Percentiles rank a stretch among this genome's conserved stretches.
Evolutionary conservation across 176 grass and related monocot species (phyloP).

Genomic region (Guadua angustifolia): DNA sequence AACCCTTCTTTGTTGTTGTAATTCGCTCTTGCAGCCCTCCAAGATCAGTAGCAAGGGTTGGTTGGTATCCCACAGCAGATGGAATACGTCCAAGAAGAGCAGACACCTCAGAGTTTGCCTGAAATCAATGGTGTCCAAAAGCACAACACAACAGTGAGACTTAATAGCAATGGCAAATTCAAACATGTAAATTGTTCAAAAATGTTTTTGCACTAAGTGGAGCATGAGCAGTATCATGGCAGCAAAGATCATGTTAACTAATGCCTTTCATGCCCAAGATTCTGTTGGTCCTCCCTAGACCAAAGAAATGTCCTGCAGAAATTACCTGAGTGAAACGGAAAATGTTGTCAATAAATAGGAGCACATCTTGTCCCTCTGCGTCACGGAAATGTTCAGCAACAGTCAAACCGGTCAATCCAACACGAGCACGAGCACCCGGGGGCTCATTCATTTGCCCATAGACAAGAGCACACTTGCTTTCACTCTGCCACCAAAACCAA

Average conservation of each 20-base stretch:
- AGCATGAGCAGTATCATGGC: neutral
- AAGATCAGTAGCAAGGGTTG: slow-evolving; percentile 96
- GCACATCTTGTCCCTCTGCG: slow-evolving; percentile 95
- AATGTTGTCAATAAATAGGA: slow-evolving; percentile 98
- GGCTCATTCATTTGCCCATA: slow-evolving; percentile 98
- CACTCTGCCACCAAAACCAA: slow-evolving; percentile 50
- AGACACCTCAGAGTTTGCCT: slow-evolving; percentile 98
- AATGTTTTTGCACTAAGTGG: neutral
- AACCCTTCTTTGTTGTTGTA: slow-evolving; percentile 93
- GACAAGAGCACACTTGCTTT: slow-evolving; percentile 95
- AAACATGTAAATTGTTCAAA: neutral
- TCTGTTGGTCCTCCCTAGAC: neutral
- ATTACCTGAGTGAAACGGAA: slow-evolving; percentile 94
- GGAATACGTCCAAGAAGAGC: slow-evolving; percentile 96
- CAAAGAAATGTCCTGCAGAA: neutral
- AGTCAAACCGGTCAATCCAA: slow-evolving; percentile 89
- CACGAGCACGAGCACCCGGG: slow-evolving; percentile 93
- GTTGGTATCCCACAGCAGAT: slow-evolving; percentile 97
- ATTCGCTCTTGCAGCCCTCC: slow-evolving; percentile 93
- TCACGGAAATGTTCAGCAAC: slow-evolving; percentile 97
- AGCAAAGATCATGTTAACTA: neutral
- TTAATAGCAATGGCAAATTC: neutral
- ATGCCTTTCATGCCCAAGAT: neutral
- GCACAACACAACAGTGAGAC: neutral
- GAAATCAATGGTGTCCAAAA: slow-evolving; percentile 18